phyloP scores from a whole-genome alignment of 2,329 filamentous ascomycete species.

The Geosmithia putterillii region DNA sequence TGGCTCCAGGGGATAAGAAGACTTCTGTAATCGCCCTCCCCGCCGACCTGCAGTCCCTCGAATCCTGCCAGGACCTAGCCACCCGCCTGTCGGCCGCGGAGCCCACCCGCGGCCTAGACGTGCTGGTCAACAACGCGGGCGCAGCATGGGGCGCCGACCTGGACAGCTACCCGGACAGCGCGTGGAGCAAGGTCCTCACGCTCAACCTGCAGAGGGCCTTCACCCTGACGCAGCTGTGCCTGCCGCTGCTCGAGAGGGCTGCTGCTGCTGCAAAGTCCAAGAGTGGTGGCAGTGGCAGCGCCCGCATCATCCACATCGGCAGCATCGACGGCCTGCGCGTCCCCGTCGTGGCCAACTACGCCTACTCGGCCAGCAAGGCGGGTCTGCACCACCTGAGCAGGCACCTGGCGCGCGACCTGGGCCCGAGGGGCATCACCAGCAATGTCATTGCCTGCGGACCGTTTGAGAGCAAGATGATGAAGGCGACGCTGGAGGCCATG shows the following conservation, averaged over 20 bases:
- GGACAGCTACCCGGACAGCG: constrained; percentile 44
- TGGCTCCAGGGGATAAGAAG: constrained; percentile 24
- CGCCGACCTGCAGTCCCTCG: constrained; percentile 50
- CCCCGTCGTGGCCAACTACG: constrained; percentile 44
- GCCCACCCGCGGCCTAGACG: constrained; percentile 29
- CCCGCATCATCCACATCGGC: constrained; percentile 53
- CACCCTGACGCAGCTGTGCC: constrained; percentile 49
- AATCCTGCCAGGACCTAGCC: constrained; percentile 41
- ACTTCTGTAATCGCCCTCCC: constrained; percentile 41
- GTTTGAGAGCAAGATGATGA: constrained; percentile 60
- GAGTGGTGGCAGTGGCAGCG: too few relatives aligned
- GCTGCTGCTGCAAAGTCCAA: constrained; percentile 27
- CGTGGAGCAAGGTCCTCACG: constrained; percentile 47
- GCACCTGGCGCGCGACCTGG: constrained; percentile 47
- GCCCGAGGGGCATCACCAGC: constrained; percentile 45
- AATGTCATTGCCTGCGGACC: constrained; percentile 64
- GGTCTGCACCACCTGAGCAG: constrained; percentile 51
- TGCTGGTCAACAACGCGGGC: constrained; percentile 56
- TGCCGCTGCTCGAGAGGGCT: constrained; percentile 43
- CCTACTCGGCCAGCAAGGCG: constrained; percentile 50
- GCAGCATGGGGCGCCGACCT: constrained; percentile 51
- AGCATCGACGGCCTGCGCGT: constrained; percentile 50
- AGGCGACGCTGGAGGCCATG: constrained; percentile 41
- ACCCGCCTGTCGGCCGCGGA: constrained; percentile 36
- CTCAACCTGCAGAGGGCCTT: constrained; percentile 59